phyloP scores from a whole-genome alignment of 805 yeast genomes.

The Cyberlindnera misumaiensis region DNA sequence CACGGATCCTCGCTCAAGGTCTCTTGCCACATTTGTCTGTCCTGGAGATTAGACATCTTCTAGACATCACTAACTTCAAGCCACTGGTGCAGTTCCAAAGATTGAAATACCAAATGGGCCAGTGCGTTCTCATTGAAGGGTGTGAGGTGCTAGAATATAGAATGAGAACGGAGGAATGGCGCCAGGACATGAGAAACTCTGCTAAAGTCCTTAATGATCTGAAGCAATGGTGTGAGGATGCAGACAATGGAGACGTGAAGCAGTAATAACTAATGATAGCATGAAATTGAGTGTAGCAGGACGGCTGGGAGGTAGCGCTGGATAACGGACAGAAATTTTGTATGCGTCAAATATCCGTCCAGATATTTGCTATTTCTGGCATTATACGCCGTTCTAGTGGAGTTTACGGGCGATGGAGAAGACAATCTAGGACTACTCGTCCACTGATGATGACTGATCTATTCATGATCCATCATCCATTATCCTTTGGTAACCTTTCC shows the following conservation, averaged over 20 bases:
- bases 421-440: no score
- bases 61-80: slow-evolving; percentile 47
- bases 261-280: no score
- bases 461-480: no score
- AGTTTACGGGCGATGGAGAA: no score
- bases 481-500: no score
- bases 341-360: no score
- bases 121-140: slow-evolving; percentile 57
- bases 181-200: slow-evolving; percentile 50
- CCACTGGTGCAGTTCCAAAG: slow-evolving; percentile 65
- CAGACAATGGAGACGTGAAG: slow-evolving; percentile 30
- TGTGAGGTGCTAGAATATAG: slow-evolving; percentile 62
- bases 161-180: slow-evolving; percentile 54
- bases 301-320: no score
- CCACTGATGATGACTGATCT: no score
- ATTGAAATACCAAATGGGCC: slow-evolving; percentile 26
- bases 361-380: no score
- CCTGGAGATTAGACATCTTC: slow-evolving; percentile 65
- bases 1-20: slow-evolving; percentile 36
- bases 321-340: no score
- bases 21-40: slow-evolving; percentile 59
- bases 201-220: slow-evolving; percentile 56
- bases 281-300: no score
- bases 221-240: slow-evolving; percentile 51
- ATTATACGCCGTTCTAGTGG: no score